phyloP scores from a whole-genome alignment of 148 eudicot species.

The Amaranthus cruentus region DNA sequence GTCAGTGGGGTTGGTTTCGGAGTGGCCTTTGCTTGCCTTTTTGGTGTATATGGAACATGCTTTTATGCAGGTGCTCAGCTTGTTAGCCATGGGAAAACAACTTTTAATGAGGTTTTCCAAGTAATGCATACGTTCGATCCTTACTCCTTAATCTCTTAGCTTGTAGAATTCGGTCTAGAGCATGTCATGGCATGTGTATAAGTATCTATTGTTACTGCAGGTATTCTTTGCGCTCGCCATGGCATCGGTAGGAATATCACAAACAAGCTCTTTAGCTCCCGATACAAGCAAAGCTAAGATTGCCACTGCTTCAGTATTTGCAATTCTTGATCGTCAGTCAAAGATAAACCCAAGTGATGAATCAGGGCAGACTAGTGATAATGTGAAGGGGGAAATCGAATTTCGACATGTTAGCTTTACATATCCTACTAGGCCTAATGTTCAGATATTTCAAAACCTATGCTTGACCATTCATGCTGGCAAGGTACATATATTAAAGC shows the following conservation, averaged over 20 bases:
- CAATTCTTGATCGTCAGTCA: conserved; percentile 59
- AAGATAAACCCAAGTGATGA: conserved; percentile 62
- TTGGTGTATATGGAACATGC: conserved; percentile 39
- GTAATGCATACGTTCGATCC: conserved; percentile 26
- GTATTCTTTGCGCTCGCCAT: conserved; percentile 66
- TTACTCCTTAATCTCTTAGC: not conserved
- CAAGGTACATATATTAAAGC: conserved; percentile 30
- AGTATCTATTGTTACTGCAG: conserved; percentile 26
- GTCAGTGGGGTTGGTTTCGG: conserved; percentile 58
- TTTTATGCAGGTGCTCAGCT: conserved; percentile 63
- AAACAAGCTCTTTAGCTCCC: conserved; percentile 43
- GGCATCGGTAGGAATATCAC: conserved; percentile 51
- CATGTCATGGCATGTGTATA: not conserved
- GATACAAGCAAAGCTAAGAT: conserved; percentile 57
- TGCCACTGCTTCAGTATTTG: conserved; percentile 53
- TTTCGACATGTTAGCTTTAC: conserved; percentile 52
- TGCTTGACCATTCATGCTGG: conserved; percentile 49
- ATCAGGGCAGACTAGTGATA: conserved; percentile 45
- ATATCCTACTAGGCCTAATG: conserved; percentile 60
- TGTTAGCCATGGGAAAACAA: conserved; percentile 46
- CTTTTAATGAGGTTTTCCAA: conserved; percentile 44
- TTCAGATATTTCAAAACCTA: conserved; percentile 54
- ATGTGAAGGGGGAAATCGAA: conserved; percentile 59
- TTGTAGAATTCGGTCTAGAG: not conserved
- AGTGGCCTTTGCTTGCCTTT: conserved; percentile 34